Evolutionary conservation across 2,329 filamentous ascomycete species (phyloP).

Genomic region (Talaromyces sp.): DNA sequence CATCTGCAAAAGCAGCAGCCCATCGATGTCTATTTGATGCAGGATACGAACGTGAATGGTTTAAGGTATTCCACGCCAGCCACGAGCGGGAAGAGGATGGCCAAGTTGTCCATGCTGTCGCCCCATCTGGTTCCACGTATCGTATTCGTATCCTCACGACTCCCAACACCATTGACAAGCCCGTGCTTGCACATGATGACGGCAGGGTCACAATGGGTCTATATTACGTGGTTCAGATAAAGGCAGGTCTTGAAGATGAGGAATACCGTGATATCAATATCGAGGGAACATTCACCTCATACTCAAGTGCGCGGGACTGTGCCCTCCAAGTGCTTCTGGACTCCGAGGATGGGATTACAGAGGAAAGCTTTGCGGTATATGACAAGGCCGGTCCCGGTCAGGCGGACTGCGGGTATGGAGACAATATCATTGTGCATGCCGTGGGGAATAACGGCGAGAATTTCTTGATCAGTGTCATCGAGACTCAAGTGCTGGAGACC

Average conservation of each 20-base stretch:
- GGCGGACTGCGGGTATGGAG: slow-evolving; percentile 32
- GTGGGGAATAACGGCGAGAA: slow-evolving; percentile 24
- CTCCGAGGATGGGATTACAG: slow-evolving; percentile 23
- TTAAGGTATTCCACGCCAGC: slow-evolving; percentile 27
- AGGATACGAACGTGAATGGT: slow-evolving; percentile 32
- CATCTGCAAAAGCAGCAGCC: slow-evolving; percentile 28
- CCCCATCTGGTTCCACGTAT: slow-evolving; percentile 29
- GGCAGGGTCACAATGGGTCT: slow-evolving; percentile 26
- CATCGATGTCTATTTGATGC: slow-evolving; percentile 32
- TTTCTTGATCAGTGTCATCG: background rate
- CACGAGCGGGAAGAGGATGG: slow-evolving; percentile 24
- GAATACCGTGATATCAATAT: slow-evolving; percentile 27
- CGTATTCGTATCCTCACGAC: slow-evolving; percentile 29
- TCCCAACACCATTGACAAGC: slow-evolving; percentile 23
- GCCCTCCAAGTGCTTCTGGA: slow-evolving; percentile 27
- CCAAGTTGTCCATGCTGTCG: slow-evolving; percentile 28
- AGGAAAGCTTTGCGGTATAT: slow-evolving; percentile 30
- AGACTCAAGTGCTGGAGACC: background rate
- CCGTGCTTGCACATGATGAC: slow-evolving; percentile 23
- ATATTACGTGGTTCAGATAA: slow-evolving; percentile 32
- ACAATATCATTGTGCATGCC: slow-evolving; percentile 34
- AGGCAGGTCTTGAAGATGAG: slow-evolving; percentile 26
- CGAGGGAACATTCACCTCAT: slow-evolving; percentile 27
- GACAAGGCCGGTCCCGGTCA: slow-evolving; percentile 27
- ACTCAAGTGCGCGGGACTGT: slow-evolving; percentile 28